Base-by-base conservation (phyloP, 2,329 filamentous ascomycete genomes). In the Domatiomyces globalis region DNA sequence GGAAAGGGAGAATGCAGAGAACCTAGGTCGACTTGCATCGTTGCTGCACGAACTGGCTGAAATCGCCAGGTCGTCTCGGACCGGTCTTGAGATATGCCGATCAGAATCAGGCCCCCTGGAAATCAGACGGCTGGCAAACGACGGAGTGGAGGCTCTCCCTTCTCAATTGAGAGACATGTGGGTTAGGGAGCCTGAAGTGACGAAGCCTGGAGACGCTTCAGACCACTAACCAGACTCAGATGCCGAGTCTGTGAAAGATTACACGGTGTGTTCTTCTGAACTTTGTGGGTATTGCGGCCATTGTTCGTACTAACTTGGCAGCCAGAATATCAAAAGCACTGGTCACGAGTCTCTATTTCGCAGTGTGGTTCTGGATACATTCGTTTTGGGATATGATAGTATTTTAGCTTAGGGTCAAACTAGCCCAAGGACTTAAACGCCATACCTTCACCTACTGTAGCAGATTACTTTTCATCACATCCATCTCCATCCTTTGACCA, bases 1-100 rank as follows among this genome's bases (percentile, higher is more conserved):
- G 73, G 72, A 75, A 53, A 50, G 51, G 5, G 58, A 66, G 1
- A 67, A 75, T 12, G 47, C 63, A 15, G 49, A 55, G 5, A 57
- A 52, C 1, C 60, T 71, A 5, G 42, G 51, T 1, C 56, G 58
- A 17, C 58, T 71, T 5, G 53, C 55, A 2, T 49, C 27, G 7
- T 54, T 71, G 1, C 53, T 71, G 4, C 33, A 59, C 5, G 62
- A 63, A 45, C 62, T 71, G 39, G 50, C 66, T 2, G 49, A 58
- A 0, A 45, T 65, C 12, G 63, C 63, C 3, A 45, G 62, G 7
- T 48, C 61, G 17, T 48, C 52, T 2, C 52, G 49, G 5, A 52
- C 49, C 1, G 55, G 63, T 43, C 54, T 70, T 12, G 68, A 71
- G 47, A 61, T 69, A 5, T 64, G 66, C 42, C 44, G 45, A 22